These are phyloP conservation scores for Oldenlandia corymbosa DNA, from an alignment of 257 asterid species.

Conservation along the genomic window DNA sequence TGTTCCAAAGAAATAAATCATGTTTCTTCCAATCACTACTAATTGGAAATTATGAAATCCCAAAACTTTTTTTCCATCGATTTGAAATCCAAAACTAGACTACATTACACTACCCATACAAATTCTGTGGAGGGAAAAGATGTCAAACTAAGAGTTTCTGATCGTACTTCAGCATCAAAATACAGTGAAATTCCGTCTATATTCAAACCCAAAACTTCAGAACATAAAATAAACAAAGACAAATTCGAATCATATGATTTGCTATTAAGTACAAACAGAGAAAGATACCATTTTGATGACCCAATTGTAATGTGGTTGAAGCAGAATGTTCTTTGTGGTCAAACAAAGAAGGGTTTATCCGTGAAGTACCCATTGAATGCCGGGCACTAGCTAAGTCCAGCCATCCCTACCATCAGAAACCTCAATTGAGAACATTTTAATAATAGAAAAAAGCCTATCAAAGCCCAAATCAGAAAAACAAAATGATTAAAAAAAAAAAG, in stretches of 20 bases:
- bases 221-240: not conserved
- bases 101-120: not conserved
- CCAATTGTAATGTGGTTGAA: slow-evolving; percentile 56
- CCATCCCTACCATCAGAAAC: slow-evolving; percentile 58
- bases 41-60: not conserved
- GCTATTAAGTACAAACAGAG: not conserved
- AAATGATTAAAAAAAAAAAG: not conserved
- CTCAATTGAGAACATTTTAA: not conserved
- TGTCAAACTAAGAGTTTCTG: not conserved
- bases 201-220: not conserved
- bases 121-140: not conserved
- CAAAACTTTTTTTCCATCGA: not conserved
- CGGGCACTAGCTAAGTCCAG: slow-evolving; percentile 87
- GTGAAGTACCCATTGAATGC: slow-evolving; percentile 81
- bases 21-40: not conserved
- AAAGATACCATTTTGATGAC: slow-evolving; percentile 36
- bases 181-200: not conserved
- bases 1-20: not conserved
- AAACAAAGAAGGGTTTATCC: slow-evolving; percentile 59
- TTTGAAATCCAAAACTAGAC: not conserved
- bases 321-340: slow-evolving; percentile 78
- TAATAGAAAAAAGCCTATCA: too few relatives aligned
- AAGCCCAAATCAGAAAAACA: too few relatives aligned
- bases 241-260: too few relatives aligned
- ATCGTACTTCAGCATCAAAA: not conserved